phyloP scores from a whole-genome alignment of 306 rosid genomes.

The Sophora flavescens region DNA sequence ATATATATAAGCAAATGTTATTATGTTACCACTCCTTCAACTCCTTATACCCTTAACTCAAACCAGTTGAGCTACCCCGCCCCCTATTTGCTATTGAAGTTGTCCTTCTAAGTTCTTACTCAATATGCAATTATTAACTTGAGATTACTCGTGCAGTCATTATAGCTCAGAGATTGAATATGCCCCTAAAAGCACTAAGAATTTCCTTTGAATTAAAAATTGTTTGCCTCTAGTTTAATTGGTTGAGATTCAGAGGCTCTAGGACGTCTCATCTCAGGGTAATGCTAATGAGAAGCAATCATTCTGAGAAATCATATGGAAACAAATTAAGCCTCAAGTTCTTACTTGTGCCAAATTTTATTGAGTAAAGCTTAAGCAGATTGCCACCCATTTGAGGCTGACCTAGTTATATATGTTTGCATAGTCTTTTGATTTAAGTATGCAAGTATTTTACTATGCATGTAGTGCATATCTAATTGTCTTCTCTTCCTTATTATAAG shows the following conservation, averaged over 20 bases:
- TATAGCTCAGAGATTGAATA: background rate
- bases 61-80: no score
- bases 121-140: background rate
- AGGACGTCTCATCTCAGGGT: conserved; percentile 1
- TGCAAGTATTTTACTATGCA: background rate
- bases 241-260: background rate
- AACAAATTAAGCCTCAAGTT: background rate
- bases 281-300: background rate
- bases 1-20: no score
- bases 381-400: background rate
- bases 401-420: conserved; percentile 8
- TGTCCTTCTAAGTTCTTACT: background rate
- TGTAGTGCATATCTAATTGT: conserved; percentile 8
- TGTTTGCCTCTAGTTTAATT: background rate
- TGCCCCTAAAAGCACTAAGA: background rate
- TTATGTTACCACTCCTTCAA: no score
- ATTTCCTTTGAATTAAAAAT: background rate
- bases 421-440: background rate
- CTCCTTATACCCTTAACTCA: no score
- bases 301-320: background rate
- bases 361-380: background rate
- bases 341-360: background rate
- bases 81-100: background rate
- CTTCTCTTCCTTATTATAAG: background rate
- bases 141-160: background rate